phyloP scores from a whole-genome alignment of 73 alveolate species.

The Symbiodinium pilosum region DNA sequence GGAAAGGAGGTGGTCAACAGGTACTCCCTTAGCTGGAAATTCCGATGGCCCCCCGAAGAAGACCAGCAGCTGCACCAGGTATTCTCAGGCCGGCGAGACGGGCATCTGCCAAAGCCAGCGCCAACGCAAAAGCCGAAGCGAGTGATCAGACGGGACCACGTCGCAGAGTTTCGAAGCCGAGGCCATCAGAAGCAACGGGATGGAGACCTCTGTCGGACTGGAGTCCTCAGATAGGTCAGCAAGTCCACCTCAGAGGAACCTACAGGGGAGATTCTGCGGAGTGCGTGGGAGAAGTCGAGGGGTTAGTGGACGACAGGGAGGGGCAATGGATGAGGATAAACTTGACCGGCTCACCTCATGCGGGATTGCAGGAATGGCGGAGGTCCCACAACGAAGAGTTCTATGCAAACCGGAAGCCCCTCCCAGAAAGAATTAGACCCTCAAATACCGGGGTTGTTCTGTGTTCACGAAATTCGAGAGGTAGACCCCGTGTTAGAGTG shows the following conservation, averaged over 20 bases:
- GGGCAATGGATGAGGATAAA: not conserved
- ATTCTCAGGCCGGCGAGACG: not conserved
- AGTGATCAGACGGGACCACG: not conserved
- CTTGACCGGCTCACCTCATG: not conserved
- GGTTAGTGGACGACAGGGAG: not conserved
- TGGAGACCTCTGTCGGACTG: not conserved
- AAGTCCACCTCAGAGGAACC: not conserved
- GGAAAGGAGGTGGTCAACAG: not conserved
- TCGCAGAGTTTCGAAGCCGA: not conserved
- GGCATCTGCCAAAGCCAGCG: not conserved
- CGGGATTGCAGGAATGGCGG: not conserved
- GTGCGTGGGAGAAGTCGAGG: not conserved
- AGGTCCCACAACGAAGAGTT: not conserved
- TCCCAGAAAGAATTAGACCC: not conserved
- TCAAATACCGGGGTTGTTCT: not conserved
- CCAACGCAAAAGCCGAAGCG: not conserved
- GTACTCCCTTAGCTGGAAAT: not conserved
- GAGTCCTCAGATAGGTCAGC: not conserved
- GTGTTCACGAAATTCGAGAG: not conserved
- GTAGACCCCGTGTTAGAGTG: not conserved
- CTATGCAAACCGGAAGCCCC: not conserved
- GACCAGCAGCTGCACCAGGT: not conserved
- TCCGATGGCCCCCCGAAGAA: not conserved
- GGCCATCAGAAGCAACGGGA: not conserved
- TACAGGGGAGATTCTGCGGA: not conserved